Percentiles rank a stretch among this genome's conserved stretches.
Conservation (phyloP, 2,329 filamentous ascomycete genomes). For the Knufia petricola region DNA sequence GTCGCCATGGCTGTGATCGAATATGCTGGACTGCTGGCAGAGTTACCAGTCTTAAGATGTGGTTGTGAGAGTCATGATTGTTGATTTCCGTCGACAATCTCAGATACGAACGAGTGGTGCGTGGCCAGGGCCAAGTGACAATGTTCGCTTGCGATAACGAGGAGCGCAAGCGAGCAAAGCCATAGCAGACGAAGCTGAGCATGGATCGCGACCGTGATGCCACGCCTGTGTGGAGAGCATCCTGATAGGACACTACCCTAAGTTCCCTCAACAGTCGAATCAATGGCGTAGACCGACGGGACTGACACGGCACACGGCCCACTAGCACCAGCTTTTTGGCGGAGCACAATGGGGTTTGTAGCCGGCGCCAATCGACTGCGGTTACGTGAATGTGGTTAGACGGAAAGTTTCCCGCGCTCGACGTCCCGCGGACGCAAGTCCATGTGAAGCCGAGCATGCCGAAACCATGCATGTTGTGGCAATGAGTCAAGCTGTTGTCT, state of each 20-base stretch:
- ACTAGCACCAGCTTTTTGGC: no score
- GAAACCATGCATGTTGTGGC: no score
- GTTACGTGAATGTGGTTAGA: no score
- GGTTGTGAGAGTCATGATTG: not conserved
- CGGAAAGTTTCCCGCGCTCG: no score
- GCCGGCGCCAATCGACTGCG: no score
- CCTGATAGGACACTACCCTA: not conserved
- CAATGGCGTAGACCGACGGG: not conserved
- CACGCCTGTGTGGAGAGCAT: not conserved
- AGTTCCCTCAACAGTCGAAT: no score
- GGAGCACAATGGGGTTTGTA: no score
- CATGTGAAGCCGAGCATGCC: no score
- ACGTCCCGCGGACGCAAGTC: no score
- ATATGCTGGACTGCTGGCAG: not conserved
- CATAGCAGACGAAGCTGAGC: not conserved
- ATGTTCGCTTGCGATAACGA: not conserved
- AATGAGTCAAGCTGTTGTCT: no score
- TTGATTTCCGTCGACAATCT: not conserved
- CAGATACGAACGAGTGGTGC: not conserved
- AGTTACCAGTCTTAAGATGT: not conserved
- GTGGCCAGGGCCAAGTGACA: not conserved
- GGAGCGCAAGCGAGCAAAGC: not conserved
- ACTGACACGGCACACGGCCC: no score
- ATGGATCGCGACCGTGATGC: not conserved
- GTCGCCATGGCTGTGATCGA: constrained; percentile 13